These are phyloP conservation scores for Dryadomyces quercivorus DNA, from an alignment of 2,329 filamentous ascomycete genomes.

Conservation along the genomic window DNA sequence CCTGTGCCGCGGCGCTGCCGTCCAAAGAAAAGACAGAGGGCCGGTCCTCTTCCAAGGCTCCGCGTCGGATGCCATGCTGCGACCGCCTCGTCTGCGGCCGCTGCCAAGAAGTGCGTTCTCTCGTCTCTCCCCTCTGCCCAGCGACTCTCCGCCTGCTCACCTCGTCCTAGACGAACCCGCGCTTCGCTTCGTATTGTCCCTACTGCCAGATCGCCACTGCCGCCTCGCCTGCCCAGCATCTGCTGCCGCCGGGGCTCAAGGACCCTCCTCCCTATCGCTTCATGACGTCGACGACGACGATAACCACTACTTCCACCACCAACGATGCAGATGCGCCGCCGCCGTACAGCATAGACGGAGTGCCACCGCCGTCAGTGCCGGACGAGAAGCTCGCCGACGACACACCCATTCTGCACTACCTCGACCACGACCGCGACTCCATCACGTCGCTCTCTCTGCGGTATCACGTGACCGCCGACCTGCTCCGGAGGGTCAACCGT, in stretches of 20 bases:
- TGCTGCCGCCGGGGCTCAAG: slow-evolving; percentile 49
- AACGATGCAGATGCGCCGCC: slow-evolving; percentile 15
- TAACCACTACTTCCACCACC: slow-evolving; percentile 12
- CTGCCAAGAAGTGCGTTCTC: slow-evolving; percentile 46
- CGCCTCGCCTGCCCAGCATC: slow-evolving; percentile 20
- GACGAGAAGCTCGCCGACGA: slow-evolving; percentile 12
- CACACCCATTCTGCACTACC: slow-evolving; percentile 63
- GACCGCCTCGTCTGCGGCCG: slow-evolving; percentile 56
- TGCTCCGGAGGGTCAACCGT: slow-evolving; percentile 54
- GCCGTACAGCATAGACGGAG: slow-evolving; percentile 10
- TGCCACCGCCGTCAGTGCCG: not conserved
- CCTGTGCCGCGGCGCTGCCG: slow-evolving; percentile 52
- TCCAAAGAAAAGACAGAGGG: slow-evolving; percentile 17
- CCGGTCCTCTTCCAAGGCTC: slow-evolving; percentile 21
- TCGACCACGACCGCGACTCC: slow-evolving; percentile 57
- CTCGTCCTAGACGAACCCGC: slow-evolving; percentile 42
- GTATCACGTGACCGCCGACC: slow-evolving; percentile 54
- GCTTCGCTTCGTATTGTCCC: slow-evolving; percentile 56
- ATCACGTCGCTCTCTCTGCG: slow-evolving; percentile 56
- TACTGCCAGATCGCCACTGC: slow-evolving; percentile 61
- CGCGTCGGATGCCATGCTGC: slow-evolving; percentile 57
- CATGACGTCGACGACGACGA: not conserved
- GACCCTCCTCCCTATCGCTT: slow-evolving; percentile 55
- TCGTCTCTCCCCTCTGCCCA: not conserved
- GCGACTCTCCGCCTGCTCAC: not conserved